Base-by-base conservation (phyloP, 306 rosid species). In the Malus sylvestris region DNA sequence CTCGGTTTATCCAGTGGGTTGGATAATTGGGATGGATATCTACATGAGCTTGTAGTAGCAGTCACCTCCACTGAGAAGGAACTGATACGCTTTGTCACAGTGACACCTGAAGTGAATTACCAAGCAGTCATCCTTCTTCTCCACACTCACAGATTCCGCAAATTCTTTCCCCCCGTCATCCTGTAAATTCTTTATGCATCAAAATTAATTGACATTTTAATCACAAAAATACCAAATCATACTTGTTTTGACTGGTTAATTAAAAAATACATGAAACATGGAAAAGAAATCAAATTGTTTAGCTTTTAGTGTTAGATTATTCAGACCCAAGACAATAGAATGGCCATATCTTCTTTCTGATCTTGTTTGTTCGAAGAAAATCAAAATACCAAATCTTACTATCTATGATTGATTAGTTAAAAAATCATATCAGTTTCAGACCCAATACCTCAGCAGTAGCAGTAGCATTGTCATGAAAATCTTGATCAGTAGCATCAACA, bases 21-120 rank as follows among this genome's bases (percentile, higher is more conserved):
- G 68, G 68, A 15, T 30, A 7, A 30, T 9, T 30, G 68, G 22
- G 68, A 61, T 15, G 59, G 73, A 51, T 32, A 29, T 67, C 75
- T 60, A 81, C 72, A 86, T 72, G 72, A 88, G 80, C 86, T 88
- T 90, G 86, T 90, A 90, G 86, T 85, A 90, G 14, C 89, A 88
- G 1, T 75, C 82, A 38, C 78, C 85, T 29, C 60, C 90, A 18
- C 81, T 68, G 19, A 90, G 79, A 44, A 90, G 87, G 55, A 90
- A 79, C 79, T 88, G 86, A 49, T 82, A 87, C 23, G 77, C 86
- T 68, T 82, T 88, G 42, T 88, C 86, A 78, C 96, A 90, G 9
- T 89, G 87, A 32, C 96, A 90, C 73, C 72, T 79, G 78, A 90
- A 87, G 69, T 66, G 73, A 25, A 90, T 71, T 49, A 81, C 67